Base-by-base conservation (phyloP, 2,329 filamentous ascomycete species). In the Cercospora nicotianae region DNA sequence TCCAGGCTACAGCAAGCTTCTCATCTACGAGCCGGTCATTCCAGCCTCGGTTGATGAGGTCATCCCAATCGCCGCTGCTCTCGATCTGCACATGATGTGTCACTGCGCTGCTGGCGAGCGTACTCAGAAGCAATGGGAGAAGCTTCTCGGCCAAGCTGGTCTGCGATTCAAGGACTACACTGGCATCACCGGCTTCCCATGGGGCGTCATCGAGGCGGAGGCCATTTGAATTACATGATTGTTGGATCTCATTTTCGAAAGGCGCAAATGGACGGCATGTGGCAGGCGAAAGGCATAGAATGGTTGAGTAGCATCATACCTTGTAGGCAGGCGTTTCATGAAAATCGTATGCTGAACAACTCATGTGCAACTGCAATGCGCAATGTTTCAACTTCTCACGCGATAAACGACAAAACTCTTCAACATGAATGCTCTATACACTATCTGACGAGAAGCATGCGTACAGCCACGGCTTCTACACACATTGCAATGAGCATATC, bases 81-180 rank as follows among this genome's bases (percentile, higher is more conserved):
- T 81, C 36, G 82, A 84, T 71, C 71, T 81, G 63, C 73, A 78
- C 36, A 81, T 84, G 81, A 79, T 83, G 78, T 68, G 45, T 7
- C 45, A 48, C 45, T 48, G 45, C 45, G 45, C 45, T 23, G 45
- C 45, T 23, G 45, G 45, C 13, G 45, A 48, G 45, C 45, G 45
- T 48, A 48, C 45, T 6, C 45, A 48, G 45, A 48, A 48, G 45
- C 45, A 48, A 23, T 48, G 45, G 45, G 45, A 48, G 45, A 48
- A 48, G 45, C 45, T 48, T 48, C 45, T 48, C 45, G 45, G 45
- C 18, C 45, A 48, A 18, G 45, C 45, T 23, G 45, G 45, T 23
- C 45, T 48, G 45, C 8, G 45, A 4, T 48, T 48, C 45, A 48
- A 48, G 45, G 45, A 48, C 45, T 48, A 48, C 45, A 48, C 45